phyloP scores from a whole-genome alignment of 1,139 yeast species.

The Arxiozyma heterogenica region DNA sequence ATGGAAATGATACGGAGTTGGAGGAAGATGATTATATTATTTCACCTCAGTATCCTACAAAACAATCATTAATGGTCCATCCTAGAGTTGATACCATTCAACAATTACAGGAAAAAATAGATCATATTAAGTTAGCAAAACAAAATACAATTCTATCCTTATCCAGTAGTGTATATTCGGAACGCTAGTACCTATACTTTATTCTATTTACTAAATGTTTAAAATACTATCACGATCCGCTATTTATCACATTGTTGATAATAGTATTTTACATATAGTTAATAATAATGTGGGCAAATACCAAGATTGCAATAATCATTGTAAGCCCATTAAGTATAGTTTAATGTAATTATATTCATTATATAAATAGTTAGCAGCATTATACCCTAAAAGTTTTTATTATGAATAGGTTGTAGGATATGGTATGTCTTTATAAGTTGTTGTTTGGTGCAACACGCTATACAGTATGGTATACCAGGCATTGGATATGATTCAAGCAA shows the following conservation, averaged over 20 bases:
- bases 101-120: conserved; percentile 12
- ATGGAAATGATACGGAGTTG: conserved; percentile 3
- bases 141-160: conserved; percentile 3
- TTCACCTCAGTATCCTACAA: background rate
- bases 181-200: background rate
- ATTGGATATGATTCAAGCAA: too few species aligned
- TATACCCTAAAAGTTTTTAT: background rate
- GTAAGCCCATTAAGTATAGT: background rate
- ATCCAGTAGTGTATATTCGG: conserved; percentile 11
- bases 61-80: background rate
- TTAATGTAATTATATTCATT: background rate
- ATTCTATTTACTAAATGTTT: background rate
- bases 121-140: conserved; percentile 7
- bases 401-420: background rate
- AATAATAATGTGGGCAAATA: background rate
- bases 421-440: background rate
- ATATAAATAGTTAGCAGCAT: too few species aligned
- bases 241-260: background rate
- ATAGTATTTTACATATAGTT: background rate
- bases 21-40: conserved; percentile 3
- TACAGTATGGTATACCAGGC: too few species aligned
- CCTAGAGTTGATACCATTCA: conserved; percentile 6
- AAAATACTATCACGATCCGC: background rate
- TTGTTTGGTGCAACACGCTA: background rate
- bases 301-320: background rate